A percentile compares a stretch with the other conserved stretches of the same genome.
Evolutionary conservation across 768 basidiomycete genomes (phyloP).

Genomic region (Boletus fagicola): DNA sequence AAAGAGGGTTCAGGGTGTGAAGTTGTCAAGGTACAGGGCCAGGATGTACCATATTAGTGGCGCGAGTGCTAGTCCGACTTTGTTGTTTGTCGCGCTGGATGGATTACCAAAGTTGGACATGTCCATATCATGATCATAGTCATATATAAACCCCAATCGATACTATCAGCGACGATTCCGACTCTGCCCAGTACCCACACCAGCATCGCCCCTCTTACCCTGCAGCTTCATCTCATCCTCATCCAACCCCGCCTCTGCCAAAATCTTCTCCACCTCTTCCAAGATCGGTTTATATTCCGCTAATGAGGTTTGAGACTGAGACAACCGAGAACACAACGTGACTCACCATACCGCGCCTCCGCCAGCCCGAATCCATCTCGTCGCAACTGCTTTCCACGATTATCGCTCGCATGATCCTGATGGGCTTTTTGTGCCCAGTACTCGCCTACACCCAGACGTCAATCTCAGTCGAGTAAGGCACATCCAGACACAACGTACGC

Average conservation of each 20-base stretch:
- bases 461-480: background rate
- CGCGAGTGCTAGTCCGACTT: too few species aligned
- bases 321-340: background rate
- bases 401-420: constrained; percentile 48
- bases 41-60: background rate
- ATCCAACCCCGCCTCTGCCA: constrained; percentile 81
- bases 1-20: constrained; percentile 19
- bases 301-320: constrained; percentile 25
- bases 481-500: constrained; percentile 42
- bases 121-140: background rate
- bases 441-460: constrained; percentile 47
- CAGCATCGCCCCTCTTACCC: constrained; percentile 42
- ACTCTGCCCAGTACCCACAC: constrained; percentile 46
- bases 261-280: constrained; percentile 77
- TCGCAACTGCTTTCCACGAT: constrained; percentile 74
- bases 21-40: background rate
- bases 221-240: constrained; percentile 73
- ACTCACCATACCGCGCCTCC: constrained; percentile 63
- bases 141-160: too few species aligned
- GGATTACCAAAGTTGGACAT: background rate
- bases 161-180: constrained; percentile 46
- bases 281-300: constrained; percentile 81
- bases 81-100: background rate
- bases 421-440: constrained; percentile 80
- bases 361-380: constrained; percentile 78